These are phyloP conservation scores for Melaleuca alternifolia DNA, from an alignment of 345 rosid species.

Conservation along the genomic window DNA sequence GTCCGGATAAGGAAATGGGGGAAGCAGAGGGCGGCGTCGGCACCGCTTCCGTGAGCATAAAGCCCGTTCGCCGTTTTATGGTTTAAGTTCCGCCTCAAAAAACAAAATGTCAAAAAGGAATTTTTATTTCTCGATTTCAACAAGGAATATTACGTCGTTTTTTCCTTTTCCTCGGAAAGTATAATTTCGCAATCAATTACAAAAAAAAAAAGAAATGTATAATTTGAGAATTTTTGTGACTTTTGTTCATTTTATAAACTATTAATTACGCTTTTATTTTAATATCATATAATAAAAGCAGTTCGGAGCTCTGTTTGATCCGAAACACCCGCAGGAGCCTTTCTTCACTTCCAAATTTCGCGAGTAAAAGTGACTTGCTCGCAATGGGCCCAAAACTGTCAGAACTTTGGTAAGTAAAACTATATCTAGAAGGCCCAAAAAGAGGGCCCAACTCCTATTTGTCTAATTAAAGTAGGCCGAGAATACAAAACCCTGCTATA, in stretches of 20 bases:
- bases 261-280: no score
- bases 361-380: no score
- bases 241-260: no score
- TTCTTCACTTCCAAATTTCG: no score
- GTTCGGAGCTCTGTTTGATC: no score
- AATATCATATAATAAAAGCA: no score
- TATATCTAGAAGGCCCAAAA: background rate
- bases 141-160: no score
- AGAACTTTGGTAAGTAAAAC: background rate
- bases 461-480: background rate
- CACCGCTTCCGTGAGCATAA: background rate
- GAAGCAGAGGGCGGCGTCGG: background rate
- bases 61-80: background rate
- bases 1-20: slow-evolving; percentile 10
- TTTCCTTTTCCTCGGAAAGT: no score
- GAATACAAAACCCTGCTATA: background rate
- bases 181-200: no score
- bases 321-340: no score
- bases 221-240: no score
- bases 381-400: background rate
- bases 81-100: background rate
- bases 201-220: no score
- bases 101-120: background rate
- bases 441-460: background rate
- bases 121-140: background rate